Conservation (phyloP, 176 grass and related monocot genomes). For the Avena insularis region DNA sequence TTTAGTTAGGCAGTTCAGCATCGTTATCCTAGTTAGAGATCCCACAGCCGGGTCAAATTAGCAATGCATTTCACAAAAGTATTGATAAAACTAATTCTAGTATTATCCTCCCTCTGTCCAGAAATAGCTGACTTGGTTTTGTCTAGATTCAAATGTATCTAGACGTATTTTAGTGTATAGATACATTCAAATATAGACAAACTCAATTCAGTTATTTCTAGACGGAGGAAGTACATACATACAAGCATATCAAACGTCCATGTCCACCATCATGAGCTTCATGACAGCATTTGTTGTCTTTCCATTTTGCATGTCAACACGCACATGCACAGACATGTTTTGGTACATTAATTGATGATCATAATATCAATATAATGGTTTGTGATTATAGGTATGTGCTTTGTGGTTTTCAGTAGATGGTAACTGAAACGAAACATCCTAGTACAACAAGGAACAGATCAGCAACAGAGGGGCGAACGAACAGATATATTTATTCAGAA, state of each 20-base stretch:
- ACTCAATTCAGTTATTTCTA: too few relatives aligned
- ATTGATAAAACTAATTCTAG: slow-evolving; percentile 6
- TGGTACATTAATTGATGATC: neutral
- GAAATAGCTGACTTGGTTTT: too few relatives aligned
- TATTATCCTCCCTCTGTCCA: neutral
- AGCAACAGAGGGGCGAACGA: too few relatives aligned
- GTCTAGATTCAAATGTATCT: too few relatives aligned
- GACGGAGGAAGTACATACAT: slow-evolving; percentile 13
- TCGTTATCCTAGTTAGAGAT: slow-evolving; percentile 39
- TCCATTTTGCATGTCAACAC: slow-evolving; percentile 32
- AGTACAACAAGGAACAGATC: too few relatives aligned
- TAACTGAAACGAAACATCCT: neutral
- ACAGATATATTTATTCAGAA: too few relatives aligned
- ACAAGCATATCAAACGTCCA: slow-evolving; percentile 5
- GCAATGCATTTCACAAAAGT: neutral
- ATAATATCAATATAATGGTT: neutral
- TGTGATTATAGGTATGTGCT: neutral
- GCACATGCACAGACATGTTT: neutral
- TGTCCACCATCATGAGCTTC: slow-evolving; percentile 37
- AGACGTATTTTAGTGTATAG: too few relatives aligned
- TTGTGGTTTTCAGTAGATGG: slow-evolving; percentile 18
- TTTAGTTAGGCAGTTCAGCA: slow-evolving; percentile 31
- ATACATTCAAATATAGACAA: too few relatives aligned
- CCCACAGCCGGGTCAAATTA: slow-evolving; percentile 16
- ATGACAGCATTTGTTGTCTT: slow-evolving; percentile 42